These are phyloP conservation scores for Tricholoma matsutake DNA, from an alignment of 768 basidiomycete genomes.

Conservation along the genomic window DNA sequence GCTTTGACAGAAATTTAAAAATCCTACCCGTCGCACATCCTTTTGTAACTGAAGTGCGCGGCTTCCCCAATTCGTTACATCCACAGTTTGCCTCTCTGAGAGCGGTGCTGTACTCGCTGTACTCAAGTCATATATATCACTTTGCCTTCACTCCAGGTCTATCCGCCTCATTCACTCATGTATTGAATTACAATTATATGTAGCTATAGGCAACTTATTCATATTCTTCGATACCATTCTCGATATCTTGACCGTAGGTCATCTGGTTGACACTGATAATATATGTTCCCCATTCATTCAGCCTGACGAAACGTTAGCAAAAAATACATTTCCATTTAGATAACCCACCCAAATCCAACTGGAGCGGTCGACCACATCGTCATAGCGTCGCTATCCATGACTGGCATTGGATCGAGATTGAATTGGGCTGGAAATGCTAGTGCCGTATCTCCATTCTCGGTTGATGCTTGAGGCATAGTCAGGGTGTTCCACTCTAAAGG, in stretches of 20 bases:
- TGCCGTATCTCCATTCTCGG: background rate
- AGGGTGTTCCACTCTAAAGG: background rate
- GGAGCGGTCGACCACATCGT: constrained; percentile 65
- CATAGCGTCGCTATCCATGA: constrained; percentile 48
- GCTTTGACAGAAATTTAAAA: too few relatives aligned
- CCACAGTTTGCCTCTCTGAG: too few relatives aligned
- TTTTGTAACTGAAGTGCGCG: too few relatives aligned
- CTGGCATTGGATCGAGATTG: constrained; percentile 15
- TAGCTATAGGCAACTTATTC: too few relatives aligned
- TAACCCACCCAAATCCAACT: constrained; percentile 54
- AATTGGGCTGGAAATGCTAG: background rate
- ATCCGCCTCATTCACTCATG: too few relatives aligned
- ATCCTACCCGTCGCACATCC: too few relatives aligned
- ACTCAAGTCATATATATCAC: too few relatives aligned
- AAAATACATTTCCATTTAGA: background rate
- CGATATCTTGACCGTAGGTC: constrained; percentile 16
- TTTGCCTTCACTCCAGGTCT: too few relatives aligned
- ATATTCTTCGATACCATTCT: background rate
- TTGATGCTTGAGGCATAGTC: background rate
- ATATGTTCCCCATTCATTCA: constrained; percentile 43
- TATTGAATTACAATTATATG: too few relatives aligned
- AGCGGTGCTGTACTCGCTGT: too few relatives aligned
- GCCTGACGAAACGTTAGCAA: constrained; percentile 19
- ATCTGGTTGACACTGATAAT: constrained; percentile 36
- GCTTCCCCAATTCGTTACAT: too few relatives aligned